Evolutionary conservation across 2,329 filamentous ascomycete genomes (phyloP), one percentile per base, ranked within the genome.

Genomic region (Xylariaceae sp.): DNA sequence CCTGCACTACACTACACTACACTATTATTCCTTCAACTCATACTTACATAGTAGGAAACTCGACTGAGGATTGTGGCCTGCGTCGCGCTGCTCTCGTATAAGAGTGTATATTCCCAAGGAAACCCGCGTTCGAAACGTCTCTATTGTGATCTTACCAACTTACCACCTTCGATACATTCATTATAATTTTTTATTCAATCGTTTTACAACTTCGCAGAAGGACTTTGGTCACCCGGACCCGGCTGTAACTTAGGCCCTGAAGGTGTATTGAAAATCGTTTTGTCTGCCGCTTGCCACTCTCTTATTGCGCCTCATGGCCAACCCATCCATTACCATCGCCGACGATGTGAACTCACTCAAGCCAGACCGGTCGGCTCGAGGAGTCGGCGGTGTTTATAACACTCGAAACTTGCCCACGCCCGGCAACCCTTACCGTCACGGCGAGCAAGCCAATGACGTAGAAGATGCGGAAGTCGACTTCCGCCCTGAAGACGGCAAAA

Each of bases 381-480:
- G 50, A 11, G 53, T 66, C 35, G 69, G 67, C 6, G 70, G 70
- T 27, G 63, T 72, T 11, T 72, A 69, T 61, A 63, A 69, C 56
- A 65, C 68, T 7, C 66, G 69, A 29, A 67, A 64, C 53, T 51
- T 68, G 43, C 64, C 68, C 30, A 60, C 65, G 41, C 37, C 59
- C 7, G 64, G 63, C 31, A 58, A 56, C 9, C 51, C 57, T 9
- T 53, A 60, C 31, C 50, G 59, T 31, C 60, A 56, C 12, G 54
- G 59, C 41, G 62, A 65, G 39, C 56, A 63, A 34, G 31, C 65
- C 51, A 39, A 50, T 43, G 68, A 70, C 49, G 60, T 64, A 29
- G 70, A 70, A 41, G 59, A 58, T 31, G 69, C 67, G 9, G 68
- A 68, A 5, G 66, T 67, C 40, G 67, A 69, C 29, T 71, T 70